Percentiles rank a stretch among this genome's conserved stretches.
Evolutionary conservation across 176 grass and related monocot genomes (phyloP).

Genomic region (Cenchrus purpureus): DNA sequence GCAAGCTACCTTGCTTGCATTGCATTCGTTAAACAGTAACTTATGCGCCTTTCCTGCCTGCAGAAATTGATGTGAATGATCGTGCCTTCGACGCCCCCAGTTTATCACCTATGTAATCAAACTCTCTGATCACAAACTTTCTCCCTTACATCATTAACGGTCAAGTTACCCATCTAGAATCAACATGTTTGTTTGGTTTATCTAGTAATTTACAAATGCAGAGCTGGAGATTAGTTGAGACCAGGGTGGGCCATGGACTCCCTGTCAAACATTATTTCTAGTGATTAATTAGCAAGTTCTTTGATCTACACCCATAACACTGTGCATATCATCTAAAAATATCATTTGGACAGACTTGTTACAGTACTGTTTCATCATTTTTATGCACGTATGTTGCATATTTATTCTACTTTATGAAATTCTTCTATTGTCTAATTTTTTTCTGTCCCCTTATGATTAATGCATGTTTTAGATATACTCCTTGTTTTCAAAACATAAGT

Average conservation of each 20-base stretch:
- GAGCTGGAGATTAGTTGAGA: background rate
- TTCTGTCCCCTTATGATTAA: too few species aligned
- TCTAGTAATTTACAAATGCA: too few species aligned
- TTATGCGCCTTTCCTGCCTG: too few species aligned
- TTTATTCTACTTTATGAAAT: too few species aligned
- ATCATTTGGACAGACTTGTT: background rate
- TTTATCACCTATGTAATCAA: background rate
- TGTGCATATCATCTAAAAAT: background rate
- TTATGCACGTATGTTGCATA: too few species aligned
- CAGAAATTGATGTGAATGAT: too few species aligned
- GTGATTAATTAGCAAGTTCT: too few species aligned
- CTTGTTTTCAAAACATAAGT: background rate
- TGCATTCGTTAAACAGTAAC: too few species aligned
- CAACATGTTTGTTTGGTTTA: background rate
- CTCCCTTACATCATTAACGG: background rate
- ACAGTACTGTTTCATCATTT: background rate
- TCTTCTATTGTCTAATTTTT: too few species aligned
- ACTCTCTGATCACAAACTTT: background rate
- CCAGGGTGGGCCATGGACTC: background rate
- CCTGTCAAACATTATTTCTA: background rate
- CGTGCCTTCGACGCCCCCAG: background rate
- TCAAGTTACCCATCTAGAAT: background rate
- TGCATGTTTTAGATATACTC: too few species aligned
- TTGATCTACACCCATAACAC: background rate
- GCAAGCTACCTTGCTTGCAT: too few species aligned